Evolutionary conservation across 495 filamentous ascomycete species (phyloP), one percentile per base, ranked within the genome.

Genomic region (Trichocladium uniseriatum): DNA sequence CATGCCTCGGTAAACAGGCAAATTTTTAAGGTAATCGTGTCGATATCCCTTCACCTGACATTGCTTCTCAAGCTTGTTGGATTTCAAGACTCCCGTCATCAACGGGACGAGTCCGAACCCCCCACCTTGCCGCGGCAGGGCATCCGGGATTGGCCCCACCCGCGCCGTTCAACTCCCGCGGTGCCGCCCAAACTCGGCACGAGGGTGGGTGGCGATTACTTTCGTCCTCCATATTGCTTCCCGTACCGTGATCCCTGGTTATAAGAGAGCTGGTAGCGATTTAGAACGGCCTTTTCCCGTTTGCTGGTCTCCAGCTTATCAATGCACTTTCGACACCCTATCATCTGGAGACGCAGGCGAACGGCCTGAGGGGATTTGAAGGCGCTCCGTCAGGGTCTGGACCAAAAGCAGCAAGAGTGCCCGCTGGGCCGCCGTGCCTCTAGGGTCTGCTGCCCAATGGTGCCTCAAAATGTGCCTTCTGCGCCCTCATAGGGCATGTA

Each of bases 401-500:
- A 7, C 49, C 36, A 9, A 27, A 56, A 45, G 29, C 32, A 43
- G 43, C 27, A 49, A 54, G 38, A 27, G 42, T 22, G 21, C 34
- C 45, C 32, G 44, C 51, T 52, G 53, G 52, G 55, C 44, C 40
- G 38, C 54, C 52, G 53, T 50, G 55, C 44, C 40, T 39, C 52
- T 27, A 49, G 56, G 55, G 54, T 52, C 48, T 57, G 40, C 48
- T 48, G 56, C 53, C 64, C 64, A 67, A 67, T 67, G 58, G 41
- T 48, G 52, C 54, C 28, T 14, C 55, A 46, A 49, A 54, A 34
- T 38, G 28, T 27, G 44, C 35, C 48, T 41, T 65, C 56, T 60
- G 55, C 6, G 34, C 47, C 49, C 61, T 66, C 59, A 68, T 68
- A 68, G 65, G 65, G 52, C 61, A 56, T 56, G 38, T 40, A n/a